Conservation (phyloP, 345 rosid species). For the Camelina laxa region DNA sequence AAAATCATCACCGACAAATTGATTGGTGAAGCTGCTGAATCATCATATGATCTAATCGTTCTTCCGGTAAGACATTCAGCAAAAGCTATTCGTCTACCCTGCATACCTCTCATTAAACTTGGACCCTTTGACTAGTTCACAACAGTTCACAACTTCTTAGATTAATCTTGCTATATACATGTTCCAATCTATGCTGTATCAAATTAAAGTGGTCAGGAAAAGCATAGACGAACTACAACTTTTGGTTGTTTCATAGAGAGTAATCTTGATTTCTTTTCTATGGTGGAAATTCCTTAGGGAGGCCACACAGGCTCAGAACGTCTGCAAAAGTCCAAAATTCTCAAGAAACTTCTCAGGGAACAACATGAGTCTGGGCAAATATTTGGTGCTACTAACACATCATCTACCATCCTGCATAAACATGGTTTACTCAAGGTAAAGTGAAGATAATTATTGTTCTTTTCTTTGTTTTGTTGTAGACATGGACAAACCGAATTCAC, state of each 20-base stretch:
- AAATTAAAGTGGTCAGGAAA: background rate
- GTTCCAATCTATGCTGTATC: background rate
- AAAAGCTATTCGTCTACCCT: background rate
- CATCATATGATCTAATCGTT: conserved; percentile 71
- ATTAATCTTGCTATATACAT: background rate
- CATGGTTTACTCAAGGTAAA: conserved; percentile 79
- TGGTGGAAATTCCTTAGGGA: conserved; percentile 55
- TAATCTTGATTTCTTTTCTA: conserved; percentile 6
- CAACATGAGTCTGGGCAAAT: conserved; percentile 68
- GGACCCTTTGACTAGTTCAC: conserved; percentile 12
- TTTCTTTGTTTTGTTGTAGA: conserved; percentile 10
- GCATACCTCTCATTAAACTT: conserved; percentile 7
- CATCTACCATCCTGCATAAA: conserved; percentile 57
- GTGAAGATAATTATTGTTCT: background rate
- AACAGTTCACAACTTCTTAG: background rate
- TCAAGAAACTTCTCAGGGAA: conserved; percentile 81
- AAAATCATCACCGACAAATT: conserved; percentile 79
- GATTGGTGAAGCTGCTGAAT: conserved; percentile 61
- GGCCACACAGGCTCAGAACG: conserved; percentile 64
- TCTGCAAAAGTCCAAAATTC: conserved; percentile 68
- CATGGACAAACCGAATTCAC: conserved; percentile 10
- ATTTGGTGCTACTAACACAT: conserved; percentile 78
- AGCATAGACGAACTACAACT: background rate
- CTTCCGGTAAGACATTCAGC: conserved; percentile 65
- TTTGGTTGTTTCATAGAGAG: conserved; percentile 25